Percentiles rank a stretch among this genome's conserved stretches.
Conservation (phyloP, 2,329 filamentous ascomycete genomes). For the Fusarium pseudoanthophilum region DNA sequence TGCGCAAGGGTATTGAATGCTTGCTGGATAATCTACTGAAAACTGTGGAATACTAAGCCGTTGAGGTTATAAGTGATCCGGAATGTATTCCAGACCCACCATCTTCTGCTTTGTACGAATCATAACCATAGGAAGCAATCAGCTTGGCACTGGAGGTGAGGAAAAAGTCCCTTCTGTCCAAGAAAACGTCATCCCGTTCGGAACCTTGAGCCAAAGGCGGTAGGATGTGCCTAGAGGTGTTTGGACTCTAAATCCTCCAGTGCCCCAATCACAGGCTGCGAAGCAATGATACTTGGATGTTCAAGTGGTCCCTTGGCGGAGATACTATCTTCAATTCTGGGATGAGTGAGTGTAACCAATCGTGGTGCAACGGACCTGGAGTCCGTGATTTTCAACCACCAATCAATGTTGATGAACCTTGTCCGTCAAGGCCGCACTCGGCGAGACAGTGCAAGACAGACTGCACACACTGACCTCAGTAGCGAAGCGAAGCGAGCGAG, state of each 20-base stretch:
- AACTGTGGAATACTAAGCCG: background rate
- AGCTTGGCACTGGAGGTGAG: background rate
- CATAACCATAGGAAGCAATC: background rate
- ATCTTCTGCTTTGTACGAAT: background rate
- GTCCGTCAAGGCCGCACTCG: background rate
- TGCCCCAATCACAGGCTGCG: background rate
- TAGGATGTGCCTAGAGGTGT: background rate
- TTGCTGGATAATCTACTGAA: background rate
- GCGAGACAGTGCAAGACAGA: slow-evolving; percentile 18
- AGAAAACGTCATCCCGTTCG: slow-evolving; percentile 13
- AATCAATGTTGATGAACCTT: background rate
- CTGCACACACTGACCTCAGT: background rate
- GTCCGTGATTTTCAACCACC: background rate
- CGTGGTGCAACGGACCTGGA: background rate
- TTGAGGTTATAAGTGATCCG: background rate
- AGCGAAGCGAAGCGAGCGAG: background rate
- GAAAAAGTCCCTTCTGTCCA: background rate
- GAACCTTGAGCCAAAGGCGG: background rate
- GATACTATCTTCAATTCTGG: background rate
- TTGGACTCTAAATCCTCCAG: background rate
- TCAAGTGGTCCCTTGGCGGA: background rate
- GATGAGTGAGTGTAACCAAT: background rate
- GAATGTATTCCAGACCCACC: background rate
- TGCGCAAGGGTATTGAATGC: background rate
- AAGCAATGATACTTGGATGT: background rate